Percentiles rank a stretch among this genome's conserved stretches.
phyloP scores from a whole-genome alignment of 2,329 filamentous ascomycete genomes.

The Neoarthrinium moseri region DNA sequence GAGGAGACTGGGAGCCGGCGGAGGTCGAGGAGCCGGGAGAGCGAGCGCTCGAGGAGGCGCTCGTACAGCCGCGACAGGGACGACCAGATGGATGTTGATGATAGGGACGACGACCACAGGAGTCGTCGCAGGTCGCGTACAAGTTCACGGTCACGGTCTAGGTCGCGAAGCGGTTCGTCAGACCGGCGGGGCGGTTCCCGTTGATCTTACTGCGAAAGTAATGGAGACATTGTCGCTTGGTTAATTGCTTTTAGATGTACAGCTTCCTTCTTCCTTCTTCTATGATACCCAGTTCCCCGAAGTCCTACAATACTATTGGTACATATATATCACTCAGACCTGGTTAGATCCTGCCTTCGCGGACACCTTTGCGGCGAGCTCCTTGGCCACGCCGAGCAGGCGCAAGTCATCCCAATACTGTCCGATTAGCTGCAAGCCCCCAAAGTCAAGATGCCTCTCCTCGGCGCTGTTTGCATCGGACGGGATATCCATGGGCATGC shows the following conservation, averaged over 20 bases:
- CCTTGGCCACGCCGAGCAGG: constrained; percentile 57
- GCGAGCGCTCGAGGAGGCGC: background rate
- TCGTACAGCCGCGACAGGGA: constrained; percentile 4
- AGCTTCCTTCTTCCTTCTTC: background rate
- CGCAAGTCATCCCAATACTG: constrained; percentile 75
- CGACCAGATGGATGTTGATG: constrained; percentile 5
- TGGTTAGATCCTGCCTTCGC: constrained; percentile 1
- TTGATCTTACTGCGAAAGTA: too few relatives aligned
- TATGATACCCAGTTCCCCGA: constrained; percentile 3
- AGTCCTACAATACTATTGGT: too few relatives aligned
- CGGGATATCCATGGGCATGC: constrained; percentile 63
- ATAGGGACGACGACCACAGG: background rate
- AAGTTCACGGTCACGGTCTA: background rate
- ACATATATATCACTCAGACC: too few relatives aligned
- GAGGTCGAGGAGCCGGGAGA: constrained; percentile 1
- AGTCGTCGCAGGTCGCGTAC: background rate
- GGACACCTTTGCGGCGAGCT: constrained; percentile 30
- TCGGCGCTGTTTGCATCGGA: constrained; percentile 24
- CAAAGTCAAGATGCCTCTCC: constrained; percentile 36
- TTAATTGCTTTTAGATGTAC: background rate
- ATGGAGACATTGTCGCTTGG: background rate
- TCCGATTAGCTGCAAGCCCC: constrained; percentile 75
- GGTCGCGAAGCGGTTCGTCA: background rate
- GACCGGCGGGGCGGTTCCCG: background rate
- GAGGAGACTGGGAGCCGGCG: background rate